Evolutionary conservation across 176 grass and related monocot species (phyloP), one percentile per base, ranked within the genome.

Genomic region (Triticum timopheevii): DNA sequence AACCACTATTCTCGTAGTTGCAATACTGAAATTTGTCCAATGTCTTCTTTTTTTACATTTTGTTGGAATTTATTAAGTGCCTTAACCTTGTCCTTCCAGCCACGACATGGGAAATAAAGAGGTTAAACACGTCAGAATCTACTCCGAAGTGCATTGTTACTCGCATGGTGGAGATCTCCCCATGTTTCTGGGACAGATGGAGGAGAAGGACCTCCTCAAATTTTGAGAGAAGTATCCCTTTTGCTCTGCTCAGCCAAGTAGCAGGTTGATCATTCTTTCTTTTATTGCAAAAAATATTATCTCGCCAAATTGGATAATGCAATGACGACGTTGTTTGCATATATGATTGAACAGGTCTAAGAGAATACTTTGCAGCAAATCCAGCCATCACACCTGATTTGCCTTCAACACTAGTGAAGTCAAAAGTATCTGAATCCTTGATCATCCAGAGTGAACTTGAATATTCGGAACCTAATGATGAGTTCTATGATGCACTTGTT

Each of bases 401-500:
- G 38, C 75, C 96, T 61, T 82, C 90, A 24, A 86, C 72, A 88
- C 83, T 87, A 84, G 24, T 92, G 84, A 89, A 91, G 73, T 54
- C 90, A 84, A 95, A 87, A 59, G 52, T 82, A 44, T 86, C 85
- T 64, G 76, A 86, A 73, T 56, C 73, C 90, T 91, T 92, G 83
- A 84, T 86, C 63, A 82, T 76, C 74, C 87, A 87, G 44, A 79
- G 33, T 80, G 92, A 92, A 86, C 65, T 92, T 81, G 90, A 98
- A 68, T 84, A 92, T 84, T 83, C 90, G 75, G 91, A 90, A 70
- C 70, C 74, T 90, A 89, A 85, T 65, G 96, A 98, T 63, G 93
- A 95, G 73, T 98, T 98, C 85, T 98, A 94, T 88, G 96, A 98
- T 92, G 96, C 96, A 52, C 91, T 92, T 84, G 86, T 85, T 84